Evolutionary conservation across 352 stramenopile genomes (phyloP).

Genomic region (Blastocystis sp.): DNA sequence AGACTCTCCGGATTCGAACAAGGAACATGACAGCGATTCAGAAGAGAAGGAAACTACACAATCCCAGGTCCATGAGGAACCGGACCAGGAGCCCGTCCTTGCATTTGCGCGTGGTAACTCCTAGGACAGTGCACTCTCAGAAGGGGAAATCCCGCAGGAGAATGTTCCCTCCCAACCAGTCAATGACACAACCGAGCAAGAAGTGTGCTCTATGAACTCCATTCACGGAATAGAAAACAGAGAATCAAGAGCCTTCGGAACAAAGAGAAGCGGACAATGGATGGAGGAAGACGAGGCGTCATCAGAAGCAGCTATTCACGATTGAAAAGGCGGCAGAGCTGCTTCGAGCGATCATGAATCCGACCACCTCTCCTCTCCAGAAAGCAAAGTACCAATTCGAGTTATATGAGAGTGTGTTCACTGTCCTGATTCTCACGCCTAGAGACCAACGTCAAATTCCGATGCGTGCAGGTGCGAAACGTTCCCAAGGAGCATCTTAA

Average conservation of each 20-base stretch:
- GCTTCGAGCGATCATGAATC: neutral
- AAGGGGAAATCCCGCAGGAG: too few relatives aligned
- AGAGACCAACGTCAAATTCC: slow-evolving; percentile 46
- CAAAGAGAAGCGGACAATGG: neutral
- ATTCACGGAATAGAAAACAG: neutral
- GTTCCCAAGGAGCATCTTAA: slow-evolving; percentile 26
- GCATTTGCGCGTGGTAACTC: too few relatives aligned
- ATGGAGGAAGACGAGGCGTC: neutral
- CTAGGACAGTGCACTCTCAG: too few relatives aligned
- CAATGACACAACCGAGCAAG: too few relatives aligned
- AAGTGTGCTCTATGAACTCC: too few relatives aligned
- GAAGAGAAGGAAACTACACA: neutral
- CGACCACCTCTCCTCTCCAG: slow-evolving; percentile 36
- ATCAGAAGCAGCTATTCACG: neutral
- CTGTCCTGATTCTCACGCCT: neutral
- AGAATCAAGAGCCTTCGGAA: neutral
- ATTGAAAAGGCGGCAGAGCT: neutral
- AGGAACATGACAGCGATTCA: neutral
- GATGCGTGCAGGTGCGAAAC: slow-evolving; percentile 24
- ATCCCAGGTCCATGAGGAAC: neutral
- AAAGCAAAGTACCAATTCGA: slow-evolving; percentile 42
- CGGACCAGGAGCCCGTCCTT: too few relatives aligned
- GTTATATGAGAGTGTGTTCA: slow-evolving; percentile 11
- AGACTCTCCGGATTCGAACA: neutral
- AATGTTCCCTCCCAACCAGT: too few relatives aligned